Percentiles rank a stretch among this genome's conserved stretches.
phyloP scores from a whole-genome alignment of 176 grass and related monocot genomes.

The Canna indica region DNA sequence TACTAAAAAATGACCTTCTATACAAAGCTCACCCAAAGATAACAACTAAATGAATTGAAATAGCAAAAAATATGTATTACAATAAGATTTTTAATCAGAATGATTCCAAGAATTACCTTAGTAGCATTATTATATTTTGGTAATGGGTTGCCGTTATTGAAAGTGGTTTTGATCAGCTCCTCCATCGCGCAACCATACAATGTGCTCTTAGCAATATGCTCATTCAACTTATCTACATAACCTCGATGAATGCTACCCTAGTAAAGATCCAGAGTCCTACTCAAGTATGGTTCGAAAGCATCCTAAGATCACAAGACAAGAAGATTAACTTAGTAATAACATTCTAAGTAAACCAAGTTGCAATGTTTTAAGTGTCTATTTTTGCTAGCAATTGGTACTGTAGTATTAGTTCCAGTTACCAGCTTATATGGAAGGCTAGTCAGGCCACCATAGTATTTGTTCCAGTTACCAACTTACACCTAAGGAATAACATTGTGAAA shows the following conservation, averaged over 20 bases:
- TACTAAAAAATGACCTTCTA: no score
- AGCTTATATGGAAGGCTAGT: conserved; percentile 70
- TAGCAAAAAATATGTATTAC: no score
- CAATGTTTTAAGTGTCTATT: neutral
- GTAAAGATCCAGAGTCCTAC: conserved; percentile 60
- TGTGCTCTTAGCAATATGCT: conserved; percentile 45
- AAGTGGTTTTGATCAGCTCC: conserved; percentile 75
- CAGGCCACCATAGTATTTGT: conserved; percentile 58
- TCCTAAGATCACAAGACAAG: no score
- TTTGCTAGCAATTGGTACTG: neutral
- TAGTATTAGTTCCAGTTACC: conserved; percentile 29
- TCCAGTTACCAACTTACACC: no score
- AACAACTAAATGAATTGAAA: no score
- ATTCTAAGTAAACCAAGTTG: no score
- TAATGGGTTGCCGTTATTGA: conserved; percentile 85
- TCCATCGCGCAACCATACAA: conserved; percentile 75
- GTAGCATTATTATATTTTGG: conserved; percentile 69
- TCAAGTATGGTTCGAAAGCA: no score
- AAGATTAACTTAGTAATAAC: no score
- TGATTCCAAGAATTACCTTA: no score
- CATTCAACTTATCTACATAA: conserved; percentile 60
- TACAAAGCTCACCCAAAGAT: no score
- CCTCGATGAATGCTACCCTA: conserved; percentile 65
- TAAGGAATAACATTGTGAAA: no score
- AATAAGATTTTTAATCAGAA: no score